Evolutionary conservation across 768 basidiomycete species (phyloP), one percentile per base, ranked within the genome.

Genomic region (Sistotremastrum niveocremeum): DNA sequence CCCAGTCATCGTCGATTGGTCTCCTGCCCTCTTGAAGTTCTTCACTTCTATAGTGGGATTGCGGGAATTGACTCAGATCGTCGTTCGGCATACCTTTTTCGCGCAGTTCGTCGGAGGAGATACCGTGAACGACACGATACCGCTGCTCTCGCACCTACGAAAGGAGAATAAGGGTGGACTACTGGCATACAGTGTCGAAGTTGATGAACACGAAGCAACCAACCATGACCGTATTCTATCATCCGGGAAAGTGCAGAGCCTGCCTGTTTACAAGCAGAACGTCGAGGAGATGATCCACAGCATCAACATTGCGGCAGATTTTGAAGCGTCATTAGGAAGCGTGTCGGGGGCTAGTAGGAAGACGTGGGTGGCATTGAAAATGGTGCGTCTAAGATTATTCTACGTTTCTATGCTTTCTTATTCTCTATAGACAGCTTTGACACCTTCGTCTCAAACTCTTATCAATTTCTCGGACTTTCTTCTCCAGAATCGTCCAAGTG

Each of bases 31-130:
- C 29, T 67, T 95, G 38, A 62, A 72, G 8, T 60, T 69, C 4
- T 65, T 68, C 37, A 62, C 78, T 2, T 73, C 81, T n/a, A 71
- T 81, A 1, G 77, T 78, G 1, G 63, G 68, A 8, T 41, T 91
- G 0, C 74, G 69, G 48, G 66, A 73, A 46, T 54, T 88, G 37
- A 79, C 81, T 2, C 79, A 88, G 56, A 66, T 66, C 1, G 57
- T 85, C 45, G 81, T 94, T 4, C 70, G 85, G 37, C 62, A 69
- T 7, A 93, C 90, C 0, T 94, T 95, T 66, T 94, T 90, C 56
- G 71, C 75, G 40, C 90, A 93, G 65, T 97, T 94, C 53, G 90
- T 93, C 1, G 89, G 90, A 0, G 90, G 85, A 3, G 89, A 93
- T 49, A 81, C 81, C 0, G 84, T 81, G 0, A 70, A 73, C 35